Percentiles rank a stretch among this genome's conserved stretches.
Evolutionary conservation across 2,329 filamentous ascomycete genomes (phyloP).

Genomic region (Aspergillus sp.): DNA sequence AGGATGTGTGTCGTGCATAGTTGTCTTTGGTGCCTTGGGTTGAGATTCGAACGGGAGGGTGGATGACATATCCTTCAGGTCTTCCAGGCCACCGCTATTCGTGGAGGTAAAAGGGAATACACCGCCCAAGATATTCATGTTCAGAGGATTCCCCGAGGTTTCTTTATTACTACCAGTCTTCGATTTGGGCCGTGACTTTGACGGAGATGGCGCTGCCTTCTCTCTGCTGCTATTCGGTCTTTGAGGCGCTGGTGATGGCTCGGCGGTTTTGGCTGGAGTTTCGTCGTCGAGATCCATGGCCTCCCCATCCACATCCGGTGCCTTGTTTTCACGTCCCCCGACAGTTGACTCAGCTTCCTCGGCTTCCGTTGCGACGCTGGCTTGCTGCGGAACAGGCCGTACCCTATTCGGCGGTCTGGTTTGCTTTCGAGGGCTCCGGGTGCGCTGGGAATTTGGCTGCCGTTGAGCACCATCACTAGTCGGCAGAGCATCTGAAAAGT

Average conservation of each 20-base stretch:
- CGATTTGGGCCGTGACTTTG: constrained; percentile 10
- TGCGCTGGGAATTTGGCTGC: constrained; percentile 26
- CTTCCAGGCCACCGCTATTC: constrained; percentile 50
- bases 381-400: constrained; percentile 31
- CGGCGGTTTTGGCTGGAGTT: constrained; percentile 19
- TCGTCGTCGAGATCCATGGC: constrained; percentile 51
- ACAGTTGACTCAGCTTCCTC: constrained; percentile 38
- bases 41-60: constrained; percentile 61
- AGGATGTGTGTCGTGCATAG: constrained; percentile 36
- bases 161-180: constrained; percentile 10
- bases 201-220: constrained; percentile 14
- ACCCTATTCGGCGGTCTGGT: constrained; percentile 28
- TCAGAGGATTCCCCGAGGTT: constrained; percentile 30
- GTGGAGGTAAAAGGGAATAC: constrained; percentile 51
- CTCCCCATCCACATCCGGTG: constrained; percentile 30
- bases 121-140: constrained; percentile 52
- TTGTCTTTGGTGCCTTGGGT: constrained; percentile 45
- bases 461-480: constrained; percentile 27
- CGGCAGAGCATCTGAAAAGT: constrained; percentile 34
- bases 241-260: constrained; percentile 1
- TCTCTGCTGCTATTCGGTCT: constrained; percentile 8
- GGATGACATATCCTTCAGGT: constrained; percentile 53
- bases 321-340: constrained; percentile 18
- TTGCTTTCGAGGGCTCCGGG: constrained; percentile 37
- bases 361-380: constrained; percentile 39